phyloP scores from a whole-genome alignment of 306 rosid genomes.

The Hippophae rhamnoides region DNA sequence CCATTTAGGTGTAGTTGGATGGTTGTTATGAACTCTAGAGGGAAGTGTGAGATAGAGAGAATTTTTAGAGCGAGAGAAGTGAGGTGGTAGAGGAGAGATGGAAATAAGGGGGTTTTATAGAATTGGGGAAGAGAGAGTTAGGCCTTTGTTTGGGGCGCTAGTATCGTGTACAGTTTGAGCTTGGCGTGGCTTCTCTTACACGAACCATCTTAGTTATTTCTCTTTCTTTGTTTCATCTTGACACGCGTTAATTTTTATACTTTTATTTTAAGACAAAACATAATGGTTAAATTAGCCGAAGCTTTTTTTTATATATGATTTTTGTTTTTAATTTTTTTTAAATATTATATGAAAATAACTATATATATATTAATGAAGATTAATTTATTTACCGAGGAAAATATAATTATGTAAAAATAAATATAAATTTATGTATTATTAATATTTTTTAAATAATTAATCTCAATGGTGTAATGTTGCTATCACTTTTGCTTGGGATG shows the following conservation, averaged over 20 bases:
- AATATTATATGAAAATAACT: too few species aligned
- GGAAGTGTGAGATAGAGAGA: background rate
- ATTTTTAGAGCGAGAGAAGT: conserved; percentile 19
- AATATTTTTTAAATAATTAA: too few species aligned
- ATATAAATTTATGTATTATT: too few species aligned
- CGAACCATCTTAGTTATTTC: conserved; percentile 30
- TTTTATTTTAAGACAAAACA: too few species aligned
- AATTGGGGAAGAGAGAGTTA: conserved; percentile 11
- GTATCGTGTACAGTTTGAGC: conserved; percentile 11
- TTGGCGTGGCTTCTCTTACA: conserved; percentile 41
- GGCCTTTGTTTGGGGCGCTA: conserved; percentile 43
- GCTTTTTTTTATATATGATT: too few species aligned
- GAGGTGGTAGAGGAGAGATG: conserved; percentile 17
- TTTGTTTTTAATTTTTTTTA: too few species aligned
- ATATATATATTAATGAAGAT: too few species aligned
- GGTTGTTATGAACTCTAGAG: background rate
- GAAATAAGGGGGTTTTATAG: conserved; percentile 24
- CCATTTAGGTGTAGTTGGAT: conserved; percentile 24
- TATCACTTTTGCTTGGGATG: too few species aligned
- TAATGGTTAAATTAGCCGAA: too few species aligned
- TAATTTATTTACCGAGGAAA: too few species aligned
- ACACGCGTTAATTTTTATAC: conserved; percentile 16
- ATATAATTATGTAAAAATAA: too few species aligned
- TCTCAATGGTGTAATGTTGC: too few species aligned
- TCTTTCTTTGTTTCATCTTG: conserved; percentile 16